phyloP scores from a whole-genome alignment of 331 rosid species.

The Pyracantha coccinea region DNA sequence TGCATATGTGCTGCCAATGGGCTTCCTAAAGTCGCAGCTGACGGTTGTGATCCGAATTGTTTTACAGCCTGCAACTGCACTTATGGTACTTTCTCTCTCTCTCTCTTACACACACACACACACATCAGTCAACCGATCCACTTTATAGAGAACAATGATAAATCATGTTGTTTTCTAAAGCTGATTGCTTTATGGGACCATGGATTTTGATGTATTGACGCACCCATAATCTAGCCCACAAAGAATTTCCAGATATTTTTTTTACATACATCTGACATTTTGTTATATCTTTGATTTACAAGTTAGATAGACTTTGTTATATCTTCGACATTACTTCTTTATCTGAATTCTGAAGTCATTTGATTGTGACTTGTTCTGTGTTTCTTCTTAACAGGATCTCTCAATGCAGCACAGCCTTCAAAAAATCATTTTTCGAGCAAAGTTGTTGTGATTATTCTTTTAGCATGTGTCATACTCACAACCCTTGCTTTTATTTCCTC shows the following conservation, averaged over 20 bases:
- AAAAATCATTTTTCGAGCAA: slow-evolving; percentile 58
- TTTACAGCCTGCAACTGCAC: slow-evolving; percentile 79
- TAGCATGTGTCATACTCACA: slow-evolving; percentile 49
- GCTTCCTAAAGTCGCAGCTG: slow-evolving; percentile 60
- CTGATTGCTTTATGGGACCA: neutral
- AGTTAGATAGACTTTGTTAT: too few species aligned
- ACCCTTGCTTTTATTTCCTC: slow-evolving; percentile 57
- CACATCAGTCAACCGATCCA: neutral
- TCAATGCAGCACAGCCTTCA: slow-evolving; percentile 33
- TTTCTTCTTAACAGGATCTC: slow-evolving; percentile 51
- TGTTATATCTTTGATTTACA: neutral
- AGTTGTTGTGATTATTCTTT: slow-evolving; percentile 45
- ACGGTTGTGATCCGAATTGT: slow-evolving; percentile 36
- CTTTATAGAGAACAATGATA: neutral
- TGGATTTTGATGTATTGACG: neutral
- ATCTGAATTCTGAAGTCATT: neutral
- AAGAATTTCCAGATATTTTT: neutral
- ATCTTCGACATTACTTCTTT: neutral
- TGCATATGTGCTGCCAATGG: slow-evolving; percentile 64
- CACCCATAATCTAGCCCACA: neutral
- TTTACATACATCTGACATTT: neutral
- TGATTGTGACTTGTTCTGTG: slow-evolving; percentile 17
- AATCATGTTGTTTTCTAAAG: neutral
- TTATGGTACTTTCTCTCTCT: slow-evolving; percentile 46
- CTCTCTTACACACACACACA: neutral